Evolutionary conservation across 768 basidiomycete genomes (phyloP), one percentile per base, ranked within the genome.

Genomic region (Termitomyces eurrhizus): DNA sequence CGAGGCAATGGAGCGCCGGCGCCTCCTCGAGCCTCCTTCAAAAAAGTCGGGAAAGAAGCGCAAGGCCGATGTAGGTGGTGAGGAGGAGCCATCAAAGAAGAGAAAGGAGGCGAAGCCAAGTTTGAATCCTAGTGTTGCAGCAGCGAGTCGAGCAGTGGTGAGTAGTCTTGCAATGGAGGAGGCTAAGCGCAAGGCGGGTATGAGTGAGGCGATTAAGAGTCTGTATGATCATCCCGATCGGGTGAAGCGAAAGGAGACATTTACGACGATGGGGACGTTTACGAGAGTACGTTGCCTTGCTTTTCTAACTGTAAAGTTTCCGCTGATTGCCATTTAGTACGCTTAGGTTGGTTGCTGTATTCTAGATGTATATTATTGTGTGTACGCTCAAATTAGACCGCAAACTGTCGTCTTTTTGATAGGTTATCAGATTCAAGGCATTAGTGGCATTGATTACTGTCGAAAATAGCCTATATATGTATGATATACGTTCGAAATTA

Each of bases 221-320:
- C 69, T 97, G 65, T 97, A 95, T 70, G 80, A 74, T 45, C 84
- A 85, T 59, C 81, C 84, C 24, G 80, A 78, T 52, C 44, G 62
- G 16, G 74, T 80, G 54, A 77, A 77, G 63, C 80, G 77, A 69
- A 92, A 93, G 69, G 90, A 90, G 75, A 94, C 92, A 7, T 95
- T 94, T 66, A 93, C 93, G 83, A 95, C 93, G 1, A 90, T 88
- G 83, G 86, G 88, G 18, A 96, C 94, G 13, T 97, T 95, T 66
- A 95, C 90, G 9, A 83, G 94, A 75, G 93, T 94, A 69, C 73
- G 93, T 73, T 46, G 13, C 36, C 5, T 60, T 39, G n/a, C 2
- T 33, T 58, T 13, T 41, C 16, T 53, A 21, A 21, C 36, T 54
- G 14, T 39, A 8, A 26, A n/a, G 13, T 18, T 16, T 29, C 18